Percentiles rank a stretch among this genome's conserved stretches.
phyloP scores from a whole-genome alignment of 768 basidiomycete genomes.

The Suillus ampliporus region DNA sequence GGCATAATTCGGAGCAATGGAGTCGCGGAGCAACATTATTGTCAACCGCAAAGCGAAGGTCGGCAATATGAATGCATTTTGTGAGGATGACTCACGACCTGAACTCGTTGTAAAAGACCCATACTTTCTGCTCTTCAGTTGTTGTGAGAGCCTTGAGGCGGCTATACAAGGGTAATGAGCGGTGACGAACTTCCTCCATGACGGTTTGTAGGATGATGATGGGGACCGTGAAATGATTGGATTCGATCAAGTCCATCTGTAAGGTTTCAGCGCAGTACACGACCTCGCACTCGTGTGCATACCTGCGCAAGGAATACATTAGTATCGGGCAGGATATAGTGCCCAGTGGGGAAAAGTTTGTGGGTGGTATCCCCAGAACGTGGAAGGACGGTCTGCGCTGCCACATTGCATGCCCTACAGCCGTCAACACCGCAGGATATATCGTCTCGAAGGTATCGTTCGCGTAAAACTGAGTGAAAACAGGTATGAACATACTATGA shows the following conservation, averaged over 20 bases:
- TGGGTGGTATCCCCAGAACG: constrained; percentile 62
- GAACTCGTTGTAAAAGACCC: constrained; percentile 89
- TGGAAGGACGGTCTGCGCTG: constrained; percentile 57
- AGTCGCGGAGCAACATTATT: not conserved
- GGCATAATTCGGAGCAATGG: not conserved
- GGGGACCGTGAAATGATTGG: constrained; percentile 72
- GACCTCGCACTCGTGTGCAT: constrained; percentile 17
- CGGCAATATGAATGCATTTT: too few relatives aligned
- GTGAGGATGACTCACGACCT: constrained; percentile 59
- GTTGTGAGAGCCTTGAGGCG: constrained; percentile 85
- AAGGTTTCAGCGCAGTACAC: constrained; percentile 5
- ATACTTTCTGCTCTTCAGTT: constrained; percentile 84
- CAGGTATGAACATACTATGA: not conserved
- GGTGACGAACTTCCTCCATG: constrained; percentile 93
- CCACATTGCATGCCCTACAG: constrained; percentile 65
- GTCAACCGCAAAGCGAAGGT: not conserved
- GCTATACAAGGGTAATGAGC: constrained; percentile 91
- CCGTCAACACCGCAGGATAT: constrained; percentile 71
- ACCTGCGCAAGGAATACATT: constrained; percentile 95
- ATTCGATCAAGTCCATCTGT: constrained; percentile 95
- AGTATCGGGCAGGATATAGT: constrained; percentile 91
- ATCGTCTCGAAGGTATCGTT: constrained; percentile 92
- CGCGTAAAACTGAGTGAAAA: constrained; percentile 71
- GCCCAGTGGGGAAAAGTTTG: constrained; percentile 62
- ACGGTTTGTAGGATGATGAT: constrained; percentile 95